Evolutionary conservation across 176 grass and related monocot genomes (phyloP), one percentile per base, ranked within the genome.

Genomic region (Oryza punctata): DNA sequence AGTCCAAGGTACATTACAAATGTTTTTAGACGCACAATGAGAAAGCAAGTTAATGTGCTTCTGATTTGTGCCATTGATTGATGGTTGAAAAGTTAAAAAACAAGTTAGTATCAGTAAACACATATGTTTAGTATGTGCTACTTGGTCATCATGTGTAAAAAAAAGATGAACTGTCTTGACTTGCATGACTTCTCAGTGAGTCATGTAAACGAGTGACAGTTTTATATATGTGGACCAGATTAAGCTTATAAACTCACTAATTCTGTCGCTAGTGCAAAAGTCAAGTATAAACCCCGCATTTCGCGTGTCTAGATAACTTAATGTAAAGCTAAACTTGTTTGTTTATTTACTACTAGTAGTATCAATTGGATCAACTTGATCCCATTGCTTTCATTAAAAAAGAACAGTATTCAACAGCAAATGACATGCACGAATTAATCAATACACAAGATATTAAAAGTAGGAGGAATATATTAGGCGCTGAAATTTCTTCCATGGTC

Each of bases 1-100:
- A 84, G 7, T 67, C 69, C 47, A 45, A 60, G 87, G 87, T 84
- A 24, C 18, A 60, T 54, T 52, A 52, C 14, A 0, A 9, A 10
- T 60, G 8, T 60, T 19, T 15, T 18, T 52, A 49, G 27, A 28
- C 12, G 40, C 25, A 10, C 15, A 12, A 32, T 15, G 52, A 38
- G 19, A 63, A 77, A 63, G 21, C 37, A 32, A 32, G 30, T 32
- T 32, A 2, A 32, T 32, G 32, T 33, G 32, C 32, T 32, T 63
- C 5, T 5, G 59, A 5, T 3, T 70, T 54, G 19, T 21, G 7
- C 14, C 45, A 50, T 19, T 19, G 12, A 3, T 30, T 2, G 40
- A 7, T 41, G n/a, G 38, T 71, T 44, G 11, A 71, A 18, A 72
- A 29, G n/a, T 72, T 10, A 0, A 7, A 21, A 21, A 68, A 21